Evolutionary conservation across 2,329 filamentous ascomycete genomes (phyloP), one percentile per base, ranked within the genome.

Genomic region (Trichoderma semiorbis): DNA sequence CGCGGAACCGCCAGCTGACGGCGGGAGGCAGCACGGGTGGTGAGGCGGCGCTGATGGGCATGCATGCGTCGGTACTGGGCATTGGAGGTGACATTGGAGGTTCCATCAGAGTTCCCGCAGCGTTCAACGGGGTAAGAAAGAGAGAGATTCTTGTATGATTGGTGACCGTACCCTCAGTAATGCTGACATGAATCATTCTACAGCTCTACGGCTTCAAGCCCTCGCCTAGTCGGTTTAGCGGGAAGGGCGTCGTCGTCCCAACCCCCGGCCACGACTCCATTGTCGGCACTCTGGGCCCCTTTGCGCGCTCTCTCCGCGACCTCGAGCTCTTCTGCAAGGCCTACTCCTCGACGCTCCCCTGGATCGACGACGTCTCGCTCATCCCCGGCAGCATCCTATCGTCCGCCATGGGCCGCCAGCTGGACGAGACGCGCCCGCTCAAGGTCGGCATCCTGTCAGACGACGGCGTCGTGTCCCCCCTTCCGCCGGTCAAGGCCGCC

Each of bases 381-480:
- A 95, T 95, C 71, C 99, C 99, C 30, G 63, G 43, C 68, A 70
- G 24, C 60, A 70, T 70, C 30, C 34, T 70, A 10, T 70, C 68
- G 3, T 28, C 68, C 12, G 11, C 68, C 7, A 36, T 70, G 58
- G 68, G 68, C 11, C 68, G 32, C 18, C 68, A 70, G 34, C 50
- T 70, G 12, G 60, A 70, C 18, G 68, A 70, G 50, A 43, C 58
- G 2, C 58, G 68, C 21, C 68, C 68, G 96, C 87, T 99, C 75
- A 99, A 99, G 85, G 96, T 99, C 83, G 99, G 99, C 82, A 96
- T 99, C 83, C 91, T 99, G 72, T 98, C 98, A 80, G 91, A 92
- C 1, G 90, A 92, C 28, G 96, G 96, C 8, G 95, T 99, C 24
- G 85, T 85, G 53, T 93, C 95, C 3, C 96, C 96, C 24, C 93